A percentile compares a stretch with the other conserved stretches of the same genome.
These are phyloP conservation scores for Calonectria honghensis DNA, from an alignment of 2,329 filamentous ascomycete genomes.

Conservation along the genomic window DNA sequence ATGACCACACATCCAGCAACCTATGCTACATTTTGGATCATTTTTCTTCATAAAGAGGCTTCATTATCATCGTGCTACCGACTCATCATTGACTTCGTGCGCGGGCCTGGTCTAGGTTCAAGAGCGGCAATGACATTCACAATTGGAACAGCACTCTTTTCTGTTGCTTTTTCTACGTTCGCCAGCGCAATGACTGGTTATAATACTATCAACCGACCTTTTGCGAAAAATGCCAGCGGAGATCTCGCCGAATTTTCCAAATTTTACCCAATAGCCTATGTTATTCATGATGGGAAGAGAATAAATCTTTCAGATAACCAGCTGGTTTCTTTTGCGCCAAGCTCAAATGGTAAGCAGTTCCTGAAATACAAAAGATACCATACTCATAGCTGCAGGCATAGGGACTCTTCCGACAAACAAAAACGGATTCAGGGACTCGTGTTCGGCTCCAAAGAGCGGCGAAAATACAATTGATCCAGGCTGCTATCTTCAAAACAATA, in stretches of 20 bases:
- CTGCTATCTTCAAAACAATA: neutral
- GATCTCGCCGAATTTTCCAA: neutral
- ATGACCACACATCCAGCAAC: neutral
- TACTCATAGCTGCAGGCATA: neutral
- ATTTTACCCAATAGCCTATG: neutral
- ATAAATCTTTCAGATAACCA: neutral
- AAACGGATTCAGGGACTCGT: neutral
- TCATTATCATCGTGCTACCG: neutral
- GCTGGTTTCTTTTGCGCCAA: neutral
- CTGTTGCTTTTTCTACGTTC: neutral
- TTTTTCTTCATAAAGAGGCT: neutral
- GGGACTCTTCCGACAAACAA: neutral
- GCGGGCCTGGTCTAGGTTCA: neutral
- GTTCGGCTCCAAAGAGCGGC: neutral
- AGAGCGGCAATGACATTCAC: neutral
- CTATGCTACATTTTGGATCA: neutral
- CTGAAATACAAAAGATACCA: neutral
- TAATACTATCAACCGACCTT: neutral
- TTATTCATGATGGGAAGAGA: neutral
- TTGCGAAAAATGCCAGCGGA: neutral
- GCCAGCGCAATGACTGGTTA: constrained; percentile 10
- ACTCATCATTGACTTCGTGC: neutral
- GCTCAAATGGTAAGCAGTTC: neutral
- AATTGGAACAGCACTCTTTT: neutral
- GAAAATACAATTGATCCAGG: neutral